phyloP scores from a whole-genome alignment of 176 grass and related monocot genomes.

The Chrysopogon serrulatus region DNA sequence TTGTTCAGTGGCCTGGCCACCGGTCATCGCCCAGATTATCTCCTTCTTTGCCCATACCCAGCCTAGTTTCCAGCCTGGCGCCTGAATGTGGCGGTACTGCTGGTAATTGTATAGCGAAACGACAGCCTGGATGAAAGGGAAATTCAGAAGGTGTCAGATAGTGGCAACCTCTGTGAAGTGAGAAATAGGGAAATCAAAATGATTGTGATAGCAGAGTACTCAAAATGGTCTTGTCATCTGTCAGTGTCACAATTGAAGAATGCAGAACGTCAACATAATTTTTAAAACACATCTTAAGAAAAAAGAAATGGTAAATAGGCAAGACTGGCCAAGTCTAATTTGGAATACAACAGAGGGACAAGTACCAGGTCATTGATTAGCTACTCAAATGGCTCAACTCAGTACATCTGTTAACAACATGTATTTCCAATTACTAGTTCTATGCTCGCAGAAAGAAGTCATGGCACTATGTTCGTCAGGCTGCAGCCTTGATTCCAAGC shows the following conservation, averaged over 20 bases:
- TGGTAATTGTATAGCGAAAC: slow-evolving; percentile 80
- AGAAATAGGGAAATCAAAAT: neutral
- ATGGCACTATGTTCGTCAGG: neutral
- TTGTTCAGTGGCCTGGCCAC: slow-evolving; percentile 72
- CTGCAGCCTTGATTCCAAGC: neutral
- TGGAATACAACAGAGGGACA: neutral
- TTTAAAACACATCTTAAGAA: neutral
- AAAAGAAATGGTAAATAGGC: neutral
- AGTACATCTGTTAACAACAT: neutral
- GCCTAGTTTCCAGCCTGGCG: slow-evolving; percentile 68
- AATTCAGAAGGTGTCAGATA: slow-evolving; percentile 7
- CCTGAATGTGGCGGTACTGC: slow-evolving; percentile 77
- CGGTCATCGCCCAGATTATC: slow-evolving; percentile 70
- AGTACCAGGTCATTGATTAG: neutral
- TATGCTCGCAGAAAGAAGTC: neutral
- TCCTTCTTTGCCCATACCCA: slow-evolving; percentile 81
- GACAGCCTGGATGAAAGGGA: slow-evolving; percentile 42
- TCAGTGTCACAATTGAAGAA: neutral
- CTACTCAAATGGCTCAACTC: neutral
- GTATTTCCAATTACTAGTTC: neutral
- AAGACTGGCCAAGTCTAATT: neutral
- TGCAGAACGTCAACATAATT: neutral
- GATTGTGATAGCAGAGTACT: neutral
- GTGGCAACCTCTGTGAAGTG: neutral
- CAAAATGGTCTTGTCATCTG: neutral